These are phyloP conservation scores for Mallotus japonicus DNA, from an alignment of 441 rosid genomes.

Conservation along the genomic window DNA sequence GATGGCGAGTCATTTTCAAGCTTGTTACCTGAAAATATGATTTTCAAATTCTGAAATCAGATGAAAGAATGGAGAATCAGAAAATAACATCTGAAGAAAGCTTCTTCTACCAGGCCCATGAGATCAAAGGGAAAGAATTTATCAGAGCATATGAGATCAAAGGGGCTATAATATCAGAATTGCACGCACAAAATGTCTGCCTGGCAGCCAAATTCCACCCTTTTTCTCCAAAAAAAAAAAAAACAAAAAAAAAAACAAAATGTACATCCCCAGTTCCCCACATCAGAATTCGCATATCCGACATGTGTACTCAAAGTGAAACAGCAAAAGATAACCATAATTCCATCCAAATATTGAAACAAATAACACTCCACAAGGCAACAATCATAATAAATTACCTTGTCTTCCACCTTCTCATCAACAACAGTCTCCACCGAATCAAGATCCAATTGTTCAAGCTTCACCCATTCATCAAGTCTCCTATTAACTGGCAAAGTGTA, in stretches of 20 bases:
- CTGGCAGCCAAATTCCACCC: too few species aligned
- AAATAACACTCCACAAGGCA: neutral
- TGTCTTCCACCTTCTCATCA: slow-evolving; percentile 98
- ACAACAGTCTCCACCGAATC: slow-evolving; percentile 90
- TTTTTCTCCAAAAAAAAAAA: too few species aligned
- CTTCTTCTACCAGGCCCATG: neutral
- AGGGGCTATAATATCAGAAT: neutral
- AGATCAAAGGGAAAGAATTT: too few species aligned
- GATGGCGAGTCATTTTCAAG: slow-evolving; percentile 99
- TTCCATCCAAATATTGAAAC: neutral
- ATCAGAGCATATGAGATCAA: too few species aligned
- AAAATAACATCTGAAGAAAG: neutral
- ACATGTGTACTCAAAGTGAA: too few species aligned
- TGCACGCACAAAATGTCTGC: too few species aligned
- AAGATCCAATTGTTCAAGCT: slow-evolving; percentile 92
- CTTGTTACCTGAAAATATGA: slow-evolving; percentile 69
- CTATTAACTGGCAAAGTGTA: slow-evolving; percentile 61
- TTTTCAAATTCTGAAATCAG: slow-evolving; percentile 11
- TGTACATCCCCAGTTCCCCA: neutral
- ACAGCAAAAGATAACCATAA: neutral
- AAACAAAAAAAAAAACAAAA: too few species aligned
- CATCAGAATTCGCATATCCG: neutral
- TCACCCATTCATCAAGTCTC: slow-evolving; percentile 99
- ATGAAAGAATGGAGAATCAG: neutral
- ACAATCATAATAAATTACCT: slow-evolving; percentile 44